Percentiles rank a stretch among this genome's conserved stretches.
Conservation (phyloP, 257 asterid species). For the Nicotiana noctiflora region DNA sequence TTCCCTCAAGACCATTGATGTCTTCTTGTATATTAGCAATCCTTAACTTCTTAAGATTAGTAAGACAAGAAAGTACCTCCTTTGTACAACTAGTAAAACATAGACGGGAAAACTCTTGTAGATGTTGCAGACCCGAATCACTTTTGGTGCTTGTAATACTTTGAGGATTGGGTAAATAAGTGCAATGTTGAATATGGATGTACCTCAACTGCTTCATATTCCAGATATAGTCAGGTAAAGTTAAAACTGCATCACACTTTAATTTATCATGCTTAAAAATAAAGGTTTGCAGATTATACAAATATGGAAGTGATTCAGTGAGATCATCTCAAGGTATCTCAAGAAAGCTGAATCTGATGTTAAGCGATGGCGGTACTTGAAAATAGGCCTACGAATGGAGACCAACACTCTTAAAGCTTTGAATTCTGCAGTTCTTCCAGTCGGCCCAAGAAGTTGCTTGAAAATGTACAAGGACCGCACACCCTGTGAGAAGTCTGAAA, state of each 20-base stretch:
- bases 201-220: slow-evolving; percentile 7
- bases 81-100: neutral
- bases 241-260: neutral
- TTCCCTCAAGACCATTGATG: neutral
- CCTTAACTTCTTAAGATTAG: neutral
- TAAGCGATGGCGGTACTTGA: neutral
- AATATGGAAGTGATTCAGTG: neutral
- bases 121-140: neutral
- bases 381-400: neutral
- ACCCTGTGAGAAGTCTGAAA: neutral
- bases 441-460: too few species aligned
- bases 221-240: neutral
- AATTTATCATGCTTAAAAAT: neutral
- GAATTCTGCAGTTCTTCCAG: neutral
- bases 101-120: neutral
- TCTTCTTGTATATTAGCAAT: neutral
- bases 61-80: neutral
- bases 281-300: slow-evolving; percentile 6
- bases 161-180: neutral
- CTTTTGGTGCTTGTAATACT: neutral
- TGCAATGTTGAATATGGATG: neutral
- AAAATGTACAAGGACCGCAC: neutral
- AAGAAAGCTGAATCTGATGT: neutral
- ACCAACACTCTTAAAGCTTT: neutral
- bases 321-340: neutral